A percentile compares a stretch with the other conserved stretches of the same genome.
Conservation (phyloP, 177 flowering plant genomes). For the Tripterygium wilfordii region DNA sequence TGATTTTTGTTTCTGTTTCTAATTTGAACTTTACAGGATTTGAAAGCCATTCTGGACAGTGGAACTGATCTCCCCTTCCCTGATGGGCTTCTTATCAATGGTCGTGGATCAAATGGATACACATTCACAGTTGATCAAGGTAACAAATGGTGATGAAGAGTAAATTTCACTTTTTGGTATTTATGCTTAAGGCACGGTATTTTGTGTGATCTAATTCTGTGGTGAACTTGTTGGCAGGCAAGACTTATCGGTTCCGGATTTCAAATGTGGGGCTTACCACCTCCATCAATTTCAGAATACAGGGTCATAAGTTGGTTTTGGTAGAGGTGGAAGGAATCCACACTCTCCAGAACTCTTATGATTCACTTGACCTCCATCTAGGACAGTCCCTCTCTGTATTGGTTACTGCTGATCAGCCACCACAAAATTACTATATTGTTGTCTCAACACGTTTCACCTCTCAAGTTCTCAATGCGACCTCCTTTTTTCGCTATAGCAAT, state of each 20-base stretch:
- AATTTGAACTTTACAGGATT: conserved; percentile 26
- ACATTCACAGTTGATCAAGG: conserved; percentile 73
- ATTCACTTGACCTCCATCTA: conserved; percentile 71
- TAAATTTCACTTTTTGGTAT: neutral
- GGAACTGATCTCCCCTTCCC: conserved; percentile 64
- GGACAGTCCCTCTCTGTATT: conserved; percentile 78
- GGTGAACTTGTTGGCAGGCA: conserved; percentile 38
- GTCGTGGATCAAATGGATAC: conserved; percentile 55
- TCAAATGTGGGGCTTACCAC: conserved; percentile 78
- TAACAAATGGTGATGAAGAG: conserved; percentile 1
- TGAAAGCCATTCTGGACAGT: conserved; percentile 58
- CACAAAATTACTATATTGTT: conserved; percentile 63
- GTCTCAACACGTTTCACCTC: conserved; percentile 69
- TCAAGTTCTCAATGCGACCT: conserved; percentile 51
- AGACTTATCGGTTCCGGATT: conserved; percentile 75
- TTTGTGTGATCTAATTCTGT: conserved; percentile 1
- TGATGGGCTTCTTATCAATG: conserved; percentile 81
- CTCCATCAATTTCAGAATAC: conserved; percentile 71
- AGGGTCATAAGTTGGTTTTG: conserved; percentile 65
- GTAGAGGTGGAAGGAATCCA: conserved; percentile 85
- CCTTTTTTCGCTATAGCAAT: conserved; percentile 62
- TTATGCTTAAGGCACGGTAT: neutral
- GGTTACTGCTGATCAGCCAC: conserved; percentile 71
- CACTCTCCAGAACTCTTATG: conserved; percentile 66
- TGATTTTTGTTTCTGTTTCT: neutral